phyloP scores from a whole-genome alignment of 768 basidiomycete genomes.

The Naganishia friedmannii region DNA sequence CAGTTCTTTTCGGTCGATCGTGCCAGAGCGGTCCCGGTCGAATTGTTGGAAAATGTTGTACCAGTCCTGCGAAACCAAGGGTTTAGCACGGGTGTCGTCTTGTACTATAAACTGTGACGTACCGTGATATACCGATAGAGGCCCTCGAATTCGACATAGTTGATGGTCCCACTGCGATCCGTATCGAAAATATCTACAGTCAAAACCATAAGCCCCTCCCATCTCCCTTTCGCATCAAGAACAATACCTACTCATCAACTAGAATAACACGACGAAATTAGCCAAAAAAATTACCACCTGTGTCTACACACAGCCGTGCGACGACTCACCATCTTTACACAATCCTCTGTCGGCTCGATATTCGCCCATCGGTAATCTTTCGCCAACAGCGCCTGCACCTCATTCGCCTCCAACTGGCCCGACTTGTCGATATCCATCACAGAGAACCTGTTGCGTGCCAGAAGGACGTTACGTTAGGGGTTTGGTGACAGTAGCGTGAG shows the following conservation, averaged over 20 bases:
- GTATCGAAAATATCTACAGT: slow-evolving; percentile 50
- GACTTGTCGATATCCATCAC: slow-evolving; percentile 45
- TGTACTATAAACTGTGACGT: neutral
- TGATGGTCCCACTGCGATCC: slow-evolving; percentile 49
- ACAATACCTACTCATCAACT: slow-evolving; percentile 43
- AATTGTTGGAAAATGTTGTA: slow-evolving; percentile 51
- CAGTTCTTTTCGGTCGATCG: slow-evolving; percentile 50
- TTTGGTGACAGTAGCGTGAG: no score
- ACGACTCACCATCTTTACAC: slow-evolving; percentile 51
- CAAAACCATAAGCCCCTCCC: neutral
- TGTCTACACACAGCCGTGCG: neutral
- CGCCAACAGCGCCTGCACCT: slow-evolving; percentile 46
- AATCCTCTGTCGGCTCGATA: slow-evolving; percentile 52
- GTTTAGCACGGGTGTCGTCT: neutral
- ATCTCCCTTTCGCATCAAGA: neutral
- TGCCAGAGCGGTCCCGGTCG: slow-evolving; percentile 49
- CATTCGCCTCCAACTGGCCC: slow-evolving; percentile 46
- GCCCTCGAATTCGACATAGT: slow-evolving; percentile 51
- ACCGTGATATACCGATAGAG: slow-evolving; percentile 51
- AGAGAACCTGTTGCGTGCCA: slow-evolving; percentile 38
- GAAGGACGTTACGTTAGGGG: no score
- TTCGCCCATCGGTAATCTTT: slow-evolving; percentile 40
- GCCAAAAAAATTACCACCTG: no score
- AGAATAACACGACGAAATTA: neutral
- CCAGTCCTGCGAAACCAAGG: slow-evolving; percentile 43